phyloP scores from a whole-genome alignment of 805 yeast genomes.

The Pichia nakasei region DNA sequence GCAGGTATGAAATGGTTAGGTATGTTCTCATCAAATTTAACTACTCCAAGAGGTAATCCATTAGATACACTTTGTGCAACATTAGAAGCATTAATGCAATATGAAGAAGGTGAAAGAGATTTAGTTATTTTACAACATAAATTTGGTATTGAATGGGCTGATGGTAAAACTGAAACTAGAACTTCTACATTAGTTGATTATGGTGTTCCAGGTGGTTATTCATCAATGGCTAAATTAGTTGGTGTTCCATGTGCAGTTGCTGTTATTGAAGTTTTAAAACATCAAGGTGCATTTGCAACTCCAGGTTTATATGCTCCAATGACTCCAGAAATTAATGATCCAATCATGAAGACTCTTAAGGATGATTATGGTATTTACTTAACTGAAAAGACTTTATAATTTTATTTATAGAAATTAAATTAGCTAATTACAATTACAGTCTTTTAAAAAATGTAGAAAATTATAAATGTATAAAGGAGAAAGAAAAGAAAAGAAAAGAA shows the following conservation, averaged over 20 bases:
- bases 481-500: no score
- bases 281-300: slow-evolving; percentile 51
- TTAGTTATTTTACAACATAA: slow-evolving; percentile 93
- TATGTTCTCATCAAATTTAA: slow-evolving; percentile 65
- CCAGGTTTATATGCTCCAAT: slow-evolving; percentile 93
- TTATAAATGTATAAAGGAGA: no score
- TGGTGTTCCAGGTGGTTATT: slow-evolving; percentile 88
- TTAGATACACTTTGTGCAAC: slow-evolving; percentile 96
- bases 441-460: no score
- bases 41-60: slow-evolving; percentile 87
- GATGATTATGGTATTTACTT: slow-evolving; percentile 82
- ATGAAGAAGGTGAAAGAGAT: slow-evolving; percentile 92
- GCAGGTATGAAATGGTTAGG: slow-evolving; percentile 94
- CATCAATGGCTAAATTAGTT: slow-evolving; percentile 96
- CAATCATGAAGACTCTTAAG: slow-evolving; percentile 85
- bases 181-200: slow-evolving; percentile 92
- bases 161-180: slow-evolving; percentile 84
- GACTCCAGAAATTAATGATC: slow-evolving; percentile 81
- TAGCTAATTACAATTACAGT: no score
- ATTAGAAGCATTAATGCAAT: slow-evolving; percentile 91
- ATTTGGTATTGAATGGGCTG: slow-evolving; percentile 95
- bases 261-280: slow-evolving; percentile 66
- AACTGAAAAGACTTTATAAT: slow-evolving; percentile 69
- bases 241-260: slow-evolving; percentile 99
- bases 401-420: no score